Percentiles rank a stretch among this genome's conserved stretches.
These are phyloP conservation scores for Penicillium verhagenii DNA, from an alignment of 495 filamentous ascomycete genomes.

Conservation along the genomic window DNA sequence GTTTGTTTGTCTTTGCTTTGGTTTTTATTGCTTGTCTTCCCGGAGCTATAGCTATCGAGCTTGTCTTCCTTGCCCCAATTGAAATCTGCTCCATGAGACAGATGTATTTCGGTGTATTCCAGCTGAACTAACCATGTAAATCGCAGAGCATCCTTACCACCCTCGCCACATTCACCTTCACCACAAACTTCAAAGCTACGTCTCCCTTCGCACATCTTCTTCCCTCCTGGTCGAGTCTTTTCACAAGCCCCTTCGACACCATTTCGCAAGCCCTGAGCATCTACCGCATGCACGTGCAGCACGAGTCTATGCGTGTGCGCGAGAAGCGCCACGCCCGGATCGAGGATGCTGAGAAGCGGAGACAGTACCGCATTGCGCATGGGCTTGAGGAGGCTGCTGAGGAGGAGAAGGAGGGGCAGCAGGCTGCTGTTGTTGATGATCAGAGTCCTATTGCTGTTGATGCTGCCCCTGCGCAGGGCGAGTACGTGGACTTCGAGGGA, in stretches of 20 bases:
- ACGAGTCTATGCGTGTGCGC: conserved; percentile 58
- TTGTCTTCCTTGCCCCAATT: no score
- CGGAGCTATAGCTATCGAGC: no score
- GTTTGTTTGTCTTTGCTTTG: no score
- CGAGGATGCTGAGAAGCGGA: conserved; percentile 79
- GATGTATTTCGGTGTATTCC: no score
- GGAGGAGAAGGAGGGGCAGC: conserved; percentile 10
- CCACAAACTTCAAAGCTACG: conserved; percentile 64
- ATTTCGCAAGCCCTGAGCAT: conserved; percentile 59
- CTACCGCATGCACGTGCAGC: conserved; percentile 65
- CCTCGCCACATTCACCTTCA: conserved; percentile 66
- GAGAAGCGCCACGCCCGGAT: conserved; percentile 64
- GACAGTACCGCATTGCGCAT: conserved; percentile 77
- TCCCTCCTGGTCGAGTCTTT: conserved; percentile 58
- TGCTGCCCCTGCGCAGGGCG: conserved; percentile 20
- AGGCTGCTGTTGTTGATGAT: conserved; percentile 9
- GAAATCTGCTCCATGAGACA: no score
- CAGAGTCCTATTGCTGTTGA: conserved; percentile 19
- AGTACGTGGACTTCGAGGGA: conserved; percentile 43
- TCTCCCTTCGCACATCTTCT: conserved; percentile 73
- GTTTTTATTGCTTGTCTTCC: no score
- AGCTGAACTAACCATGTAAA: not conserved
- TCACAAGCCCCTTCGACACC: conserved; percentile 62
- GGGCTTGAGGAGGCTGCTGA: conserved; percentile 58
- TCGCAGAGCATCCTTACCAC: conserved; percentile 66